Percentiles rank a stretch among this genome's conserved stretches.
Conservation (phyloP, 148 eudicot species). For the Rhododendron simsii region DNA sequence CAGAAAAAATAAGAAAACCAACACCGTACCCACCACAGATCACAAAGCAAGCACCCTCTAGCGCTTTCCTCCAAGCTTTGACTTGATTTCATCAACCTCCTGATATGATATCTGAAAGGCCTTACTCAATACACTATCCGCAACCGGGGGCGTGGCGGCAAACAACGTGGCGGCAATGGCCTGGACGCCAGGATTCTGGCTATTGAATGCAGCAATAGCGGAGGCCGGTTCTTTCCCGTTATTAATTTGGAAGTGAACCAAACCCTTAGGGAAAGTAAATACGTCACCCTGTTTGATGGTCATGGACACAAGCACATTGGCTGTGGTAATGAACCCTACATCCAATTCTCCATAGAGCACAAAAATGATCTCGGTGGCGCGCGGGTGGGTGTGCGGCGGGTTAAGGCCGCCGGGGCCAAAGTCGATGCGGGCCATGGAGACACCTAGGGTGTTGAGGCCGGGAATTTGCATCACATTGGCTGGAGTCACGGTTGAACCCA, state of each 20-base stretch:
- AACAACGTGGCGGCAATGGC: too few species aligned
- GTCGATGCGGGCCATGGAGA: background rate
- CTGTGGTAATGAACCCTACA: background rate
- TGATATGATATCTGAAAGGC: background rate
- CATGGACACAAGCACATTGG: conserved; percentile 24
- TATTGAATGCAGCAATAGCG: conserved; percentile 22
- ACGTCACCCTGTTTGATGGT: conserved; percentile 29
- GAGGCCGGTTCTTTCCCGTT: conserved; percentile 21
- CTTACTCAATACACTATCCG: too few species aligned
- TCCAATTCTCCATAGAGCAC: background rate
- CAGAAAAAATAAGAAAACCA: conserved; percentile 11
- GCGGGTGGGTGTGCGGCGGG: background rate
- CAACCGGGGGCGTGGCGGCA: too few species aligned
- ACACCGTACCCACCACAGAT: background rate
- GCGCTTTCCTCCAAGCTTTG: background rate
- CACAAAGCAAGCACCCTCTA: background rate
- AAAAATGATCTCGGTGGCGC: background rate
- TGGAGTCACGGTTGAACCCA: background rate
- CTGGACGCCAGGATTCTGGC: too few species aligned
- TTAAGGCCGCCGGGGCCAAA: background rate
- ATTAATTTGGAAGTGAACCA: conserved; percentile 48
- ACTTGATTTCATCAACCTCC: conserved; percentile 11
- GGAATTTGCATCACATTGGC: background rate
- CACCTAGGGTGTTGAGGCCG: background rate
- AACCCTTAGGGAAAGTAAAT: conserved; percentile 31